A percentile compares a stretch with the other conserved stretches of the same genome.
Evolutionary conservation across 225 moss, liverwort and hornwort genomes (phyloP).

Genomic region (Pleurozium schreberi): DNA sequence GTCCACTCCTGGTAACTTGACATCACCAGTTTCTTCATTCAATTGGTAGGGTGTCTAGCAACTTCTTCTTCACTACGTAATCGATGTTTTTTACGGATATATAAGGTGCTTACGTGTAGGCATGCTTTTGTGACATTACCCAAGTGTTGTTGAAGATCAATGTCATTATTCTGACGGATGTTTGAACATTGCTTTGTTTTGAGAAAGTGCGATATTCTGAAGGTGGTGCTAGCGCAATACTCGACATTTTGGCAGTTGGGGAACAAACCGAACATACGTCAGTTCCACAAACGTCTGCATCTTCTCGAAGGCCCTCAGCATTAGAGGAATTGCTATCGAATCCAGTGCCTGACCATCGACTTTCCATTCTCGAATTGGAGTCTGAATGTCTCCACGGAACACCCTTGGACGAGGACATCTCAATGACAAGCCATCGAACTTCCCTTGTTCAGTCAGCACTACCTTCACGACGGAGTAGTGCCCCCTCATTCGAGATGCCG

Average conservation of each 20-base stretch:
- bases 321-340: slow-evolving; percentile 6
- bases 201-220: not conserved
- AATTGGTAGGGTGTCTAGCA: not conserved
- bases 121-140: not conserved
- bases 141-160: not conserved
- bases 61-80: not conserved
- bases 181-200: not conserved
- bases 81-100: not conserved
- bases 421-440: not conserved
- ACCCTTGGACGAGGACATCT: not conserved
- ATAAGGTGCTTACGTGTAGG: not conserved
- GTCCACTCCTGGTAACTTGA: slow-evolving; percentile 33
- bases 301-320: slow-evolving; percentile 8
- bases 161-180: not conserved
- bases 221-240: slow-evolving; percentile 43
- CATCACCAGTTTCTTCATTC: not conserved
- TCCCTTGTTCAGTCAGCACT: slow-evolving; percentile 8
- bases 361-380: slow-evolving; percentile 25
- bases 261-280: slow-evolving; percentile 19
- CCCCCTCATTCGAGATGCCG: not conserved
- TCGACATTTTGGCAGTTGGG: slow-evolving; percentile 60
- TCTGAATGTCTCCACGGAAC: not conserved
- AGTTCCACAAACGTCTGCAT: not conserved
- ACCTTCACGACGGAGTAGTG: not conserved
- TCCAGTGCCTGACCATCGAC: slow-evolving; percentile 13